A percentile compares a stretch with the other conserved stretches of the same genome.
Evolutionary conservation across 257 asterid genomes (phyloP).

Genomic region (Solanum boliviense): DNA sequence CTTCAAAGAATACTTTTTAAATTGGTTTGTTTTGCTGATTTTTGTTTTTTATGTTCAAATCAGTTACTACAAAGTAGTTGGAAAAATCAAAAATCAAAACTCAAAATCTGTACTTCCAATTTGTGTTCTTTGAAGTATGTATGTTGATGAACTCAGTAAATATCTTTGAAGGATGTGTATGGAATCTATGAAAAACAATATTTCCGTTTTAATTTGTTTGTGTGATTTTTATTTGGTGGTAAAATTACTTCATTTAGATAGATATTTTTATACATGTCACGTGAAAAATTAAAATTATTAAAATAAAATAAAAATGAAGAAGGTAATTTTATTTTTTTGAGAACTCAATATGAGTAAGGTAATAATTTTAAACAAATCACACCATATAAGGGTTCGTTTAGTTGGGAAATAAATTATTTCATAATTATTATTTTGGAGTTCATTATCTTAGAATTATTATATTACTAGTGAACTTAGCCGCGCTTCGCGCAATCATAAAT

Average conservation of each 20-base stretch:
- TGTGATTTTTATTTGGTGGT: too few species aligned
- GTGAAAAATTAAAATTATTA: too few species aligned
- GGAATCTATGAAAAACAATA: background rate
- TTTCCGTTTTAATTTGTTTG: too few species aligned
- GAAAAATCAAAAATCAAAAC: background rate
- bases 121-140: background rate
- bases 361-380: background rate
- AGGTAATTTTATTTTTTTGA: too few species aligned
- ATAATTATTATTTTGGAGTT: too few species aligned
- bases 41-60: background rate
- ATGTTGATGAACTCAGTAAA: background rate
- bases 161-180: background rate
- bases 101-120: background rate
- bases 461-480: too few species aligned
- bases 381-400: too few species aligned
- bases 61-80: background rate
- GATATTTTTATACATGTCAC: rapidly evolving
- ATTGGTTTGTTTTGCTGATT: too few species aligned
- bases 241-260: too few species aligned
- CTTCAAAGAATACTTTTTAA: background rate
- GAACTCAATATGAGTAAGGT: background rate
- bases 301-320: background rate
- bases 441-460: too few species aligned
- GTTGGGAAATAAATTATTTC: background rate
- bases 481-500: too few species aligned